A percentile compares a stretch with the other conserved stretches of the same genome.
Conservation (phyloP, 495 filamentous ascomycete genomes). For the Annulohypoxylon stygium region DNA sequence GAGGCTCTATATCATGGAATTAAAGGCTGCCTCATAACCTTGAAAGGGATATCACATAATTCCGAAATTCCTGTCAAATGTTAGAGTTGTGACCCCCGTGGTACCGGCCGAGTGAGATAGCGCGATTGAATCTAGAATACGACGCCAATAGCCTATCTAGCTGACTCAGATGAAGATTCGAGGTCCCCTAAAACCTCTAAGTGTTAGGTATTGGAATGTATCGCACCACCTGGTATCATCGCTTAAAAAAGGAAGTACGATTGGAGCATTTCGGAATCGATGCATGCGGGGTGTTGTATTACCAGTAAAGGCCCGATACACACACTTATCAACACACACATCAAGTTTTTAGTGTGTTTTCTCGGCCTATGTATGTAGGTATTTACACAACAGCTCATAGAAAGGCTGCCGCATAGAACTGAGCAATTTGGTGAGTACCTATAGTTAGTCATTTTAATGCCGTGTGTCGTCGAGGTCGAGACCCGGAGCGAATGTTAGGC, state of each 20-base stretch:
- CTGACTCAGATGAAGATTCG: conserved; percentile 47
- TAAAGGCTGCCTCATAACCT: not conserved
- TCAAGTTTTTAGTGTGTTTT: not conserved
- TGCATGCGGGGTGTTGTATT: conserved; percentile 39
- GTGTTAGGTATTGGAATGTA: not conserved
- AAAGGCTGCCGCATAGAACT: not conserved
- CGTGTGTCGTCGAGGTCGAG: not conserved
- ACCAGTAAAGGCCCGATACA: conserved; percentile 41
- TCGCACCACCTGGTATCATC: conserved; percentile 17
- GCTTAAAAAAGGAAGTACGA: conserved; percentile 4
- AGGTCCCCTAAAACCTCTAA: conserved; percentile 1
- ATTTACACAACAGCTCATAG: conserved; percentile 17
- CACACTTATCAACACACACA: not conserved
- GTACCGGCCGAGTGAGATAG: conserved; percentile 31
- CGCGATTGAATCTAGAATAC: conserved; percentile 34
- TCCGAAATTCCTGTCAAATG: not conserved
- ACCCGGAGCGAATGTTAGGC: not conserved
- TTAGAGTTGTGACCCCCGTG: conserved; percentile 18
- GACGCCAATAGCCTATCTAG: conserved; percentile 47
- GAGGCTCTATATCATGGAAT: not conserved
- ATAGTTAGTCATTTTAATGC: not conserved
- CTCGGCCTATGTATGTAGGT: not conserved
- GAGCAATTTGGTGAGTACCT: not conserved
- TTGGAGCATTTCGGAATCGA: conserved; percentile 5
- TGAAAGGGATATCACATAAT: not conserved